Conservation (phyloP, 768 basidiomycete species). For the Pleurotus eryngii region DNA sequence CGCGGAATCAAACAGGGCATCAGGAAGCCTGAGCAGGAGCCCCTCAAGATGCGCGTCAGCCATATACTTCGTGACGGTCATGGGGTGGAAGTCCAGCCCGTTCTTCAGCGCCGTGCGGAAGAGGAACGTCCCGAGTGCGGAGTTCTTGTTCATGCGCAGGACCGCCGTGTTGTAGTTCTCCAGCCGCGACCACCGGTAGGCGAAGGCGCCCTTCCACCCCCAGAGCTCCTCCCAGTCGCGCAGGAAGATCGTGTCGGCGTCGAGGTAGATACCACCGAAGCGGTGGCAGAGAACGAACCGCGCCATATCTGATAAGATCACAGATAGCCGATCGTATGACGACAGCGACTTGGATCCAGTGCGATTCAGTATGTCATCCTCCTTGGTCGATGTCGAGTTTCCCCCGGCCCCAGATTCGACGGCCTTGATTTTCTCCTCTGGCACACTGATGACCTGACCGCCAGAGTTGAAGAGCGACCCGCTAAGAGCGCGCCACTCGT, state of each 20-base stretch:
- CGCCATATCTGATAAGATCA: constrained; percentile 93
- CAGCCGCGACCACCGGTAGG: constrained; percentile 91
- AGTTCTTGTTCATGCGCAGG: constrained; percentile 82
- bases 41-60: constrained; percentile 79
- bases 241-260: constrained; percentile 89
- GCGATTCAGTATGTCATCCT: constrained; percentile 62
- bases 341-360: constrained; percentile 85
- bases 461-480: constrained; percentile 85
- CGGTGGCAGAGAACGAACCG: constrained; percentile 94
- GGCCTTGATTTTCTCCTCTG: constrained; percentile 32
- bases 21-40: constrained; percentile 76
- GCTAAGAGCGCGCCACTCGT: constrained; percentile 79
- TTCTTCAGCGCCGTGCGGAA: constrained; percentile 92
- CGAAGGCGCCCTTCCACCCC: constrained; percentile 93
- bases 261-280: constrained; percentile 92
- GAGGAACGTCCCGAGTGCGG: constrained; percentile 84
- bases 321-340: constrained; percentile 87
- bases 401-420: constrained; percentile 39
- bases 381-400: constrained; percentile 50
- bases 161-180: constrained; percentile 95
- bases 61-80: constrained; percentile 84
- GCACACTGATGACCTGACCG: constrained; percentile 69
- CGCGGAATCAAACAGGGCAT: constrained; percentile 90
- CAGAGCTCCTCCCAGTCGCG: constrained; percentile 97
- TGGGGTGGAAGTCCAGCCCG: constrained; percentile 91